phyloP scores from a whole-genome alignment of 208 protist species.

The Crithidia fasciculata region DNA sequence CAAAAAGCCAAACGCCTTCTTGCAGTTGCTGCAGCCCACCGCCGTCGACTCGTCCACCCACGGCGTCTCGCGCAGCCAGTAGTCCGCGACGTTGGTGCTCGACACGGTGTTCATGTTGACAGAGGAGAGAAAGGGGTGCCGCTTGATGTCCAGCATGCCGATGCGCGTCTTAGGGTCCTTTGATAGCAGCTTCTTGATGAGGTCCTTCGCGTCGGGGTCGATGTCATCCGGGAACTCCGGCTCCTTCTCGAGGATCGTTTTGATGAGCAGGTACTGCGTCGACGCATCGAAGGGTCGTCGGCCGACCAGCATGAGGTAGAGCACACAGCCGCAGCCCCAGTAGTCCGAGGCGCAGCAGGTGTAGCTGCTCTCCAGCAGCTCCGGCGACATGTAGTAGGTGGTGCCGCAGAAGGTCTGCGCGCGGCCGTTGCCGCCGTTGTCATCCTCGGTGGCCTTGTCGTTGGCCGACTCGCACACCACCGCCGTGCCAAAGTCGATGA shows the following conservation, averaged over 20 bases:
- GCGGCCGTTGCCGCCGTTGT: constrained; percentile 51
- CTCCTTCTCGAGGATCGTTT: constrained; percentile 87
- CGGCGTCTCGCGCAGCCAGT: constrained; percentile 78
- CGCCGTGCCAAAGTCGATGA: constrained; percentile 97
- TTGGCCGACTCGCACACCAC: constrained; percentile 75
- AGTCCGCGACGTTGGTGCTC: constrained; percentile 36
- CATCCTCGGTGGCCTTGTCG: constrained; percentile 68
- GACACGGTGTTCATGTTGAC: constrained; percentile 67
- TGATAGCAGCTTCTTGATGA: constrained; percentile 77
- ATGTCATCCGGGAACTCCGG: constrained; percentile 69
- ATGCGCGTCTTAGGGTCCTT: constrained; percentile 76
- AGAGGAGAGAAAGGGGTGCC: constrained; percentile 78
- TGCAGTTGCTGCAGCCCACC: constrained; percentile 73
- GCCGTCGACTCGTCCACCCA: constrained; percentile 84
- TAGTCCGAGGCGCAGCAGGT: constrained; percentile 94
- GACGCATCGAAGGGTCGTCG: constrained; percentile 87
- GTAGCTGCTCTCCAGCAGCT: constrained; percentile 92
- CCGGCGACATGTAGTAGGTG: constrained; percentile 94
- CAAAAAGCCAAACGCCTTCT: constrained; percentile 54
- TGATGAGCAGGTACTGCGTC: constrained; percentile 90
- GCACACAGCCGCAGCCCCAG: constrained; percentile 93
- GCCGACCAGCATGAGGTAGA: constrained; percentile 92
- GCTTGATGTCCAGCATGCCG: constrained; percentile 67
- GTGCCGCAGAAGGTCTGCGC: constrained; percentile 91
- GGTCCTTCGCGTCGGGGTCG: constrained; percentile 74